Percentiles rank a stretch among this genome's conserved stretches.
Conservation (phyloP, 345 rosid genomes). For the Trapa bicornis region DNA sequence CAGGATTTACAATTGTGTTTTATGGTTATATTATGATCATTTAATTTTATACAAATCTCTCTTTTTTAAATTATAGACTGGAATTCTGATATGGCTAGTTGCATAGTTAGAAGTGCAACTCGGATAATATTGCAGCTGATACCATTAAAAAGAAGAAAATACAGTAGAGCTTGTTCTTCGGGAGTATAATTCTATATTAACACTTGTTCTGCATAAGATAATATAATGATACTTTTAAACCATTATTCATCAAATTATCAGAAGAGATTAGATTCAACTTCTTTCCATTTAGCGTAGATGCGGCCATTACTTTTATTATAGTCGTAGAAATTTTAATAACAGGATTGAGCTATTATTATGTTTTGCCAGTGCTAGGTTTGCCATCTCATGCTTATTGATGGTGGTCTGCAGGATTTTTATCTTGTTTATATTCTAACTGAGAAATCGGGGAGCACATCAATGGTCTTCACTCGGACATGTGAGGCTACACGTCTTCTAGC, state of each 20-base stretch:
- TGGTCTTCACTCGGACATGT: constrained; percentile 94
- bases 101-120: neutral
- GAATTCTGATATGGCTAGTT: neutral
- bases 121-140: neutral
- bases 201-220: neutral
- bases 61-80: neutral
- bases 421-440: constrained; percentile 70
- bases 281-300: neutral
- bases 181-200: neutral
- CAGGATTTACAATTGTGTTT: neutral
- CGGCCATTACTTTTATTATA: neutral
- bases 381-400: neutral
- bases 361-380: neutral
- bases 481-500: constrained; percentile 74
- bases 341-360: neutral
- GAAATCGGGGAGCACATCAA: constrained; percentile 62
- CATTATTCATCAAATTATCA: neutral
- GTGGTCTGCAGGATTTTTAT: constrained; percentile 67
- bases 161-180: neutral
- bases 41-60: neutral
- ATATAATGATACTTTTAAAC: neutral
- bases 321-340: neutral
- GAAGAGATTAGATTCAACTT: neutral
- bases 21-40: neutral
- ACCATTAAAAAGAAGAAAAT: too few relatives aligned